Conservation (phyloP, 2,329 filamentous ascomycete genomes). For the Grosmannia huntii region DNA sequence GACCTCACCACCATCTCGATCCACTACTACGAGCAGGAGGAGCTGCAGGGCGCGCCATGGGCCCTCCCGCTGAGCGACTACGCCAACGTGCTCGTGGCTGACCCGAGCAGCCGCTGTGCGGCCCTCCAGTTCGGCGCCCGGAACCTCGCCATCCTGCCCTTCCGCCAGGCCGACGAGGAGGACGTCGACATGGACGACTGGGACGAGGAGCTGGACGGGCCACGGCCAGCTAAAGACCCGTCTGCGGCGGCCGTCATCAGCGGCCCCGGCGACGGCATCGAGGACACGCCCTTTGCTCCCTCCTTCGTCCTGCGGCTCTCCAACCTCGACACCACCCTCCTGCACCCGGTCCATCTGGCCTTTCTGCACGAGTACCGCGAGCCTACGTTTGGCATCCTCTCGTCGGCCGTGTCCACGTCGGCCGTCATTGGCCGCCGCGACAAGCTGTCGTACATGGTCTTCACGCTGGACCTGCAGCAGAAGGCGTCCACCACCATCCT, state of each 20-base stretch:
- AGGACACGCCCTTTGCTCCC: slow-evolving; percentile 66
- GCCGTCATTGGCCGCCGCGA: slow-evolving; percentile 72
- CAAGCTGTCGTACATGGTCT: slow-evolving; percentile 80
- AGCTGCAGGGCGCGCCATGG: slow-evolving; percentile 73
- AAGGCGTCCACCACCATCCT: slow-evolving; percentile 85
- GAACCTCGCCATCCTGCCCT: slow-evolving; percentile 87
- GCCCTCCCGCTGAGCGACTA: slow-evolving; percentile 61
- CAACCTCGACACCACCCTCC: slow-evolving; percentile 72
- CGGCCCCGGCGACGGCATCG: slow-evolving; percentile 30
- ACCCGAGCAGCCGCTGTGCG: slow-evolving; percentile 85
- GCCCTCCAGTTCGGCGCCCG: slow-evolving; percentile 83
- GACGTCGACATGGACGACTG: slow-evolving; percentile 88
- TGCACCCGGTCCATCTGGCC: slow-evolving; percentile 80
- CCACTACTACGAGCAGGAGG: slow-evolving; percentile 96
- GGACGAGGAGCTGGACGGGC: slow-evolving; percentile 68
- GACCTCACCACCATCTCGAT: slow-evolving; percentile 82
- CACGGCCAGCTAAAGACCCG: slow-evolving; percentile 39
- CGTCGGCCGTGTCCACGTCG: slow-evolving; percentile 62
- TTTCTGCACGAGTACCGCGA: slow-evolving; percentile 97
- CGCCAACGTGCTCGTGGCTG: slow-evolving; percentile 71
- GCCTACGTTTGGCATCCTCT: slow-evolving; percentile 90
- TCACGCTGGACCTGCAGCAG: slow-evolving; percentile 88
- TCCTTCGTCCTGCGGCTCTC: slow-evolving; percentile 91
- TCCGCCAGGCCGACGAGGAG: slow-evolving; percentile 55
- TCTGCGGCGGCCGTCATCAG: slow-evolving; percentile 22